A percentile compares a stretch with the other conserved stretches of the same genome.
phyloP scores from a whole-genome alignment of 805 yeast genomes.

The Kuraishia ogatae region DNA sequence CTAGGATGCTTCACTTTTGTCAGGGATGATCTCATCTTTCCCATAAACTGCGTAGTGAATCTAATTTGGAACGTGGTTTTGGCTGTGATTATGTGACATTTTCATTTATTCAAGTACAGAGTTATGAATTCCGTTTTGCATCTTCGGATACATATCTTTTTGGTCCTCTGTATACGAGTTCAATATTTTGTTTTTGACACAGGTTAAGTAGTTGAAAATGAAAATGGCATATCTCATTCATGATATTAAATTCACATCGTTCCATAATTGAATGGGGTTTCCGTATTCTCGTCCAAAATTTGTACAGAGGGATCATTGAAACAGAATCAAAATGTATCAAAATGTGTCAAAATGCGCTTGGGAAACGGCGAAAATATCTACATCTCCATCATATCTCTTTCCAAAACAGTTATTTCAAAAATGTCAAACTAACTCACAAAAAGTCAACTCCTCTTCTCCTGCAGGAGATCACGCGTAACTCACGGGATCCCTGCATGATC shows the following conservation, averaged over 20 bases:
- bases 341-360: too few relatives aligned
- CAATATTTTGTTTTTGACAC: too few relatives aligned
- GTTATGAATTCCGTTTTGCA: background rate
- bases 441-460: background rate
- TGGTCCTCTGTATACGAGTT: background rate
- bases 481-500: background rate
- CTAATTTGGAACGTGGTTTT: constrained; percentile 48
- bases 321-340: background rate
- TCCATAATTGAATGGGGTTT: too few relatives aligned
- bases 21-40: constrained; percentile 43
- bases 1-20: constrained; percentile 38
- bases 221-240: too few relatives aligned
- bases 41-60: constrained; percentile 47
- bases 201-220: too few relatives aligned
- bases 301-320: too few relatives aligned
- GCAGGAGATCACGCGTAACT: background rate
- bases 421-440: background rate
- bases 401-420: background rate
- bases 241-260: too few relatives aligned
- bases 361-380: too few relatives aligned
- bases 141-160: too few relatives aligned
- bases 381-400: too few relatives aligned
- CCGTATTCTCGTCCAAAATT: too few relatives aligned
- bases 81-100: constrained; percentile 22
- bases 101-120: constrained; percentile 1